Conservation (phyloP, 768 basidiomycete genomes). For the Phlebiopsis flavidoalba region DNA sequence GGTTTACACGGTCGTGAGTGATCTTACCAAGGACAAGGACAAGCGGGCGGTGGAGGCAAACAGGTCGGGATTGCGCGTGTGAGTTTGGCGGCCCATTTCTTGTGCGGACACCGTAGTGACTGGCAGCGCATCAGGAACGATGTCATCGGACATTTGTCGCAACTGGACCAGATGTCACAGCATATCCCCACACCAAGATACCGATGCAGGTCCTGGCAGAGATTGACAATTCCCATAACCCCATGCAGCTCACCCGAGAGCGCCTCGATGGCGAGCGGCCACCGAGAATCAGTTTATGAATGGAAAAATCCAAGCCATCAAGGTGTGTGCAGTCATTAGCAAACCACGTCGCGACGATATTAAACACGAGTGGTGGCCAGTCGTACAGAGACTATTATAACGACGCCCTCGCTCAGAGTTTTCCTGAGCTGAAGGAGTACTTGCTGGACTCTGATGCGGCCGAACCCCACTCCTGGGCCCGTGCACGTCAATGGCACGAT, state of each 20-base stretch:
- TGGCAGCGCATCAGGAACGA: constrained; percentile 55
- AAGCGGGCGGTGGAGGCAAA: constrained; percentile 58
- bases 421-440: constrained; percentile 52
- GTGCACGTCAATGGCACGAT: neutral
- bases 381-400: constrained; percentile 65
- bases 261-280: constrained; percentile 75
- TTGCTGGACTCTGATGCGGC: constrained; percentile 8
- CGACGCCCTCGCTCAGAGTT: constrained; percentile 66
- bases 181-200: constrained; percentile 59
- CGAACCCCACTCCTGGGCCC: neutral
- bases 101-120: neutral
- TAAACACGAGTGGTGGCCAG: constrained; percentile 29
- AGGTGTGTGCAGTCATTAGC: constrained; percentile 32
- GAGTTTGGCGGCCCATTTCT: constrained; percentile 26
- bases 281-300: constrained; percentile 93
- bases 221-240: constrained; percentile 76
- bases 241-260: constrained; percentile 77
- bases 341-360: neutral
- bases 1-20: constrained; percentile 83
- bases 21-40: constrained; percentile 76
- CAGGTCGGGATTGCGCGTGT: constrained; percentile 69
- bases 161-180: constrained; percentile 65
- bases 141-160: constrained; percentile 60
- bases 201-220: constrained; percentile 74
- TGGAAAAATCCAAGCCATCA: constrained; percentile 76